Percentiles rank a stretch among this genome's conserved stretches.
These are phyloP conservation scores for Bruguiera hainesii DNA, from an alignment of 441 rosid species.

Conservation along the genomic window DNA sequence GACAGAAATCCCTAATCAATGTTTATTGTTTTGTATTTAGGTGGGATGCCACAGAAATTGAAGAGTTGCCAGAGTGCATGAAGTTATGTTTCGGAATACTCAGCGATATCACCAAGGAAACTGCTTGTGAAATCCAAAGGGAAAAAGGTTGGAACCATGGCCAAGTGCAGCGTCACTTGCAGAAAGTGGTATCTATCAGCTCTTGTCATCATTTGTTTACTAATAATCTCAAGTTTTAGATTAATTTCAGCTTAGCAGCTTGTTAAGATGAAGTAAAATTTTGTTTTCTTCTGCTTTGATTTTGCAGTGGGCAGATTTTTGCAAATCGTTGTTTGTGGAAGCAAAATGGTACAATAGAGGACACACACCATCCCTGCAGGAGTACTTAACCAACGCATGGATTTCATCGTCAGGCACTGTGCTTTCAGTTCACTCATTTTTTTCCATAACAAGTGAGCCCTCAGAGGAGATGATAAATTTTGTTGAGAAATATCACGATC, in stretches of 20 bases:
- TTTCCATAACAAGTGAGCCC: conserved; percentile 16
- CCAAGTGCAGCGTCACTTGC: conserved; percentile 22
- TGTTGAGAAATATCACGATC: conserved; percentile 21
- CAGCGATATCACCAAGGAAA: conserved; percentile 23
- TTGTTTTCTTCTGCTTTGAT: not conserved
- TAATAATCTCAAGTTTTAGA: not conserved
- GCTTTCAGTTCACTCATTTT: conserved; percentile 32
- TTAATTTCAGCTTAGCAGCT: not conserved
- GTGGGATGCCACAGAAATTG: conserved; percentile 31
- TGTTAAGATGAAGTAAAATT: too few species aligned
- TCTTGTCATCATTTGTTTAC: not conserved
- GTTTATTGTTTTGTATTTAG: conserved; percentile 20
- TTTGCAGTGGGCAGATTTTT: conserved; percentile 47
- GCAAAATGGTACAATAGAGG: conserved; percentile 40
- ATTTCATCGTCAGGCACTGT: conserved; percentile 40
- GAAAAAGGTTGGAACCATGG: conserved; percentile 21
- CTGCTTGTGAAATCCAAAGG: conserved; percentile 30
- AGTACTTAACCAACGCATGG: conserved; percentile 41
- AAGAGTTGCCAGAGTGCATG: conserved; percentile 39
- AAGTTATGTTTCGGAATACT: conserved; percentile 39
- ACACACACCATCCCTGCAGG: conserved; percentile 32
- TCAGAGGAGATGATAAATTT: conserved; percentile 6
- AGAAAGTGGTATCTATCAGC: conserved; percentile 31
- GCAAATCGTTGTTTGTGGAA: conserved; percentile 39
- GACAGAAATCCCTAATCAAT: not conserved